Conservation (phyloP, 331 rosid species). For the Quercus tomentella region DNA sequence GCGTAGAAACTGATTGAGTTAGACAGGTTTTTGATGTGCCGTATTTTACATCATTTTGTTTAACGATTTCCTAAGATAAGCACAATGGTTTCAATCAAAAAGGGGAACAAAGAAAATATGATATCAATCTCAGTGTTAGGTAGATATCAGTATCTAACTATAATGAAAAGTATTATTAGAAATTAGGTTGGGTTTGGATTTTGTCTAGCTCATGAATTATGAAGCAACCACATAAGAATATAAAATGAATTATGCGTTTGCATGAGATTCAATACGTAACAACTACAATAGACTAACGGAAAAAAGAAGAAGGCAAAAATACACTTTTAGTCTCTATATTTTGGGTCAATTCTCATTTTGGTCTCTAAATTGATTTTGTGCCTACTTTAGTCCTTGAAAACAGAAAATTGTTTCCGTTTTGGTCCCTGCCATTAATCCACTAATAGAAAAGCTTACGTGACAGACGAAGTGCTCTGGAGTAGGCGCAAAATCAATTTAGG, state of each 20-base stretch:
- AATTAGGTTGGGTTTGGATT: too few species aligned
- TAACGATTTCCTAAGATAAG: neutral
- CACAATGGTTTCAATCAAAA: neutral
- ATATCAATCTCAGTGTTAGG: neutral
- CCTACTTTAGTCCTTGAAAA: fast-evolving
- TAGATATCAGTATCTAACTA: neutral
- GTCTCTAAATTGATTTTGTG: too few species aligned
- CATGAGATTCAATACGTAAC: too few species aligned
- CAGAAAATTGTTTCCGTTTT: fast-evolving
- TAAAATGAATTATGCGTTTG: too few species aligned
- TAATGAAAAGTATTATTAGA: neutral
- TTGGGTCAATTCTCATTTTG: too few species aligned
- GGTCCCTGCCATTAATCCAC: fast-evolving
- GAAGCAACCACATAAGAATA: too few species aligned
- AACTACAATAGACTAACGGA: too few species aligned
- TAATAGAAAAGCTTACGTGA: fast-evolving
- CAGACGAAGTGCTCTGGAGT: fast-evolving
- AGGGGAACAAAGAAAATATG: neutral
- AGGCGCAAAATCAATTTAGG: too few species aligned
- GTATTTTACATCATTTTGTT: neutral
- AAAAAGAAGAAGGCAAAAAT: too few species aligned
- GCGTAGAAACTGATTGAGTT: too few species aligned
- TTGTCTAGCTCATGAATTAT: too few species aligned
- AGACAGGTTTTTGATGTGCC: too few species aligned
- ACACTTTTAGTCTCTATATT: fast-evolving